Base-by-base conservation (phyloP, 2,329 filamentous ascomycete species). In the Mycosphaerella sp. region DNA sequence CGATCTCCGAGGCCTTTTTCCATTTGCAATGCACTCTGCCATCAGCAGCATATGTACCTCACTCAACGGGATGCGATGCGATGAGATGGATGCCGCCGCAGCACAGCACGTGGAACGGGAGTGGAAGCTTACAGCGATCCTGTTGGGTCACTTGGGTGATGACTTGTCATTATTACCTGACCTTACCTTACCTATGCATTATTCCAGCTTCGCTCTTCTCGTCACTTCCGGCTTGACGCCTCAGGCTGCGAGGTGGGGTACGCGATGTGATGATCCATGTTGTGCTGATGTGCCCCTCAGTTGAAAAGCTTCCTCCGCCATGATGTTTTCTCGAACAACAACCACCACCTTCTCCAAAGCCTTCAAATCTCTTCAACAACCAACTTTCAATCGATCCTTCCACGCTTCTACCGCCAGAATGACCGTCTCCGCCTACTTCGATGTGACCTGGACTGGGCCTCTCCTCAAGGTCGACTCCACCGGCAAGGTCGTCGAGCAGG, bases 351-450 rank as follows among this genome's bases (percentile, higher is more conserved):
- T 58, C 51, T 58, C 58, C 56, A 56, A 58, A 54, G 58, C 60
- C 68, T 66, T 68, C 52, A 44, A 49, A 45, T 39, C 34, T 38
- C 34, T 52, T 38, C 54, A 57, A 53, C 57, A 57, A 53, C 57
- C 72, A 64, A 67, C 68, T 66, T 69, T 65, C 67, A 61, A 56
- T 58, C 74, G 80, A 71, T 72, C 74, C 63, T 85, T 85, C 70
- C 77, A 80, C 72, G 78, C 82, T 68, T 79, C 87, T 72, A 75
- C 85, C 69, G 76, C 80, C 78, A 84, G 80, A 74, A 95, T 95
- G 89, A 76, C 78, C 11, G 75, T 82, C 73, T 83, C 85, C 73
- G 83, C 83, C 77, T 89, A 79, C 77, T 83, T 80, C 55, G 57
- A 68, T 52, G 59, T 64, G 21, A 57, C 56, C 57, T 69, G 66